Conservation (phyloP, 352 stramenopile genomes). For the Elongisporangium prolatum region DNA sequence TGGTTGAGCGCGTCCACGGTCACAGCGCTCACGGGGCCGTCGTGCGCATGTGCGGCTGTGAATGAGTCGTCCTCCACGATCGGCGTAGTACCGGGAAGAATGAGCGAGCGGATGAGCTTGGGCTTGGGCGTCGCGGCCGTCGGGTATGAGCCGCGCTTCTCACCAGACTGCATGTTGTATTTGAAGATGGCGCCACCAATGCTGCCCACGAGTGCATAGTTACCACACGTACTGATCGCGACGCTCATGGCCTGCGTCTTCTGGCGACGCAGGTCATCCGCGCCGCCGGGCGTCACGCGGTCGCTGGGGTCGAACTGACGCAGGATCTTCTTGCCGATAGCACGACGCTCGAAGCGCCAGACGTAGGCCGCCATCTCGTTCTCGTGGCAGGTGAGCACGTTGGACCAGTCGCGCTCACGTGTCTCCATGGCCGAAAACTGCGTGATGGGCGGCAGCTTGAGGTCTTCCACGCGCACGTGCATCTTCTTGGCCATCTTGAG, state of each 20-base stretch:
- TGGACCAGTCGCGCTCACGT: constrained; percentile 87
- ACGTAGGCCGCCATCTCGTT: constrained; percentile 92
- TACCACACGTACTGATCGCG: constrained; percentile 89
- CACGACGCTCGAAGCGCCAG: constrained; percentile 90
- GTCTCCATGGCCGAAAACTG: constrained; percentile 91
- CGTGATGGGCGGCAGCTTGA: constrained; percentile 91
- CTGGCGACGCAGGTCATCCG: constrained; percentile 56
- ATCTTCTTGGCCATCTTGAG: constrained; percentile 91
- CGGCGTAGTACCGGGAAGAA: constrained; percentile 42
- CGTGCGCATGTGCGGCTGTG: constrained; percentile 39
- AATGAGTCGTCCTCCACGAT: constrained; percentile 27
- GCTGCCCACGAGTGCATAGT: constrained; percentile 93
- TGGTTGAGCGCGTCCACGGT: constrained; percentile 85
- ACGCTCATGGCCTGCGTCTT: constrained; percentile 68
- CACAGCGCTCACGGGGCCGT: constrained; percentile 81
- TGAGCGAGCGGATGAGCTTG: constrained; percentile 61
- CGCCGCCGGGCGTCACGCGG: constrained; percentile 47
- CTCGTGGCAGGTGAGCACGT: constrained; percentile 94
- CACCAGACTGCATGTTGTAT: constrained; percentile 96
- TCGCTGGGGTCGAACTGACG: constrained; percentile 80
- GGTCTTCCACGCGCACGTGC: constrained; percentile 72
- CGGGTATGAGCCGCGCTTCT: constrained; percentile 88
- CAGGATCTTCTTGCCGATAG: constrained; percentile 93
- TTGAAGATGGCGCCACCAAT: constrained; percentile 90
- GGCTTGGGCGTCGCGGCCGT: constrained; percentile 63